These are phyloP conservation scores for Boletales sp. DNA, from an alignment of 768 basidiomycete genomes.

Conservation along the genomic window DNA sequence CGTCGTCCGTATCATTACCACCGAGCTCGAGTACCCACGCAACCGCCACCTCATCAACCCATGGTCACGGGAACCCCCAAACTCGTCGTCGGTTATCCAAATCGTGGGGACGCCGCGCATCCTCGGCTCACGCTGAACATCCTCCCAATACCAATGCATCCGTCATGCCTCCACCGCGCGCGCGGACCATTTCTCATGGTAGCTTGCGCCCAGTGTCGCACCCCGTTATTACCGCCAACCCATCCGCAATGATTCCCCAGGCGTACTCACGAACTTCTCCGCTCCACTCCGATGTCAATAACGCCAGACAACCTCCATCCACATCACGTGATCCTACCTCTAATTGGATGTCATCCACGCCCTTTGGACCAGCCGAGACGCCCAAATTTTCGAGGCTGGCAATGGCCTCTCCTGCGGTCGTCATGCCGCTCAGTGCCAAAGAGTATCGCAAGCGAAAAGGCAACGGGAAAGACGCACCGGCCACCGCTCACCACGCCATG, in stretches of 20 bases:
- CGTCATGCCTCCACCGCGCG: constrained; percentile 16
- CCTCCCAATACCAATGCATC: constrained; percentile 2
- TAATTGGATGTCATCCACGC: constrained; percentile 27
- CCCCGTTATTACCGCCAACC: background rate
- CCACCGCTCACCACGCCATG: constrained; percentile 6
- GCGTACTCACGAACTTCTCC: constrained; percentile 15
- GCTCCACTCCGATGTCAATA: constrained; percentile 3
- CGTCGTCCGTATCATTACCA: constrained; percentile 19
- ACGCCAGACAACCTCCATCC: constrained; percentile 16
- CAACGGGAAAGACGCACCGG: constrained; percentile 2
- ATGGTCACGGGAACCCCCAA: constrained; percentile 9
- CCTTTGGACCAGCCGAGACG: constrained; percentile 27
- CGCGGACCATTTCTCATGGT: constrained; percentile 17
- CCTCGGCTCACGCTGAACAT: background rate
- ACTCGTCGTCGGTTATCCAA: constrained; percentile 14
- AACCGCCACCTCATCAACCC: constrained; percentile 14
- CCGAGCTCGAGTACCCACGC: constrained; percentile 8
- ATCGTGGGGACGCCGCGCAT: constrained; percentile 4
- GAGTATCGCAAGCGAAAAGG: constrained; percentile 25
- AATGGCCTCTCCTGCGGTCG: constrained; percentile 25
- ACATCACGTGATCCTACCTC: constrained; percentile 23
- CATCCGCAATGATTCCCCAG: constrained; percentile 13
- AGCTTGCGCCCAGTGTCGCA: constrained; percentile 19
- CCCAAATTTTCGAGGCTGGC: constrained; percentile 31
- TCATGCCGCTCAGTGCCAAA: constrained; percentile 29